These are phyloP conservation scores for Areca catechu DNA, from an alignment of 176 grass and related monocot species.

Conservation along the genomic window DNA sequence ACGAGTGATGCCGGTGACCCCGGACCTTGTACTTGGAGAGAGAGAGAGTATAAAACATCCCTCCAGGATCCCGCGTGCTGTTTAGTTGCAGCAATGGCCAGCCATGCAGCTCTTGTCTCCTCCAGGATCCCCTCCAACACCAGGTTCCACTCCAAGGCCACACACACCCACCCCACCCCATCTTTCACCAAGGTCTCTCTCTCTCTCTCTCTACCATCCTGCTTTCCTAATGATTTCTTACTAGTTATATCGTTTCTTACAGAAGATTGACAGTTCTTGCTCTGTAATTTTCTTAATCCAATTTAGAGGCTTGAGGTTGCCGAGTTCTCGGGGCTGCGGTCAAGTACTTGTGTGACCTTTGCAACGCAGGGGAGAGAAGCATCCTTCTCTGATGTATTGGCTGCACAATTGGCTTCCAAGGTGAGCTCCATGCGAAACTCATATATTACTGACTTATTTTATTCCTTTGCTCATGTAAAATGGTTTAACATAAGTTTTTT, in stretches of 20 bases:
- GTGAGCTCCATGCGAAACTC: conserved; percentile 15
- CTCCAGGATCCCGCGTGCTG: neutral
- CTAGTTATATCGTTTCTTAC: no score
- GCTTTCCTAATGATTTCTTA: no score
- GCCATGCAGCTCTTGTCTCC: conserved; percentile 81
- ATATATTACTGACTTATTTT: neutral
- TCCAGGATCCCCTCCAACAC: conserved; percentile 61
- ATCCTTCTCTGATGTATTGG: conserved; percentile 54
- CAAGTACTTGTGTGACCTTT: conserved; percentile 33
- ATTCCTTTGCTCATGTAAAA: neutral
- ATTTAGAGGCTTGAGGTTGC: conserved; percentile 58
- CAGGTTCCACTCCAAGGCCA: conserved; percentile 42
- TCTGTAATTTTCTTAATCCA: no score
- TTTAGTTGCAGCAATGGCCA: conserved; percentile 56
- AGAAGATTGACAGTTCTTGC: no score
- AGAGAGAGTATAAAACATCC: neutral
- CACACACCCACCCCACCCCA: conserved; percentile 3
- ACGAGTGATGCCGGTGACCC: neutral
- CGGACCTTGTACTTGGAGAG: neutral
- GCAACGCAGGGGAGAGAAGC: conserved; percentile 35
- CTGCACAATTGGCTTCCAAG: conserved; percentile 49
- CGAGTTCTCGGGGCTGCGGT: conserved; percentile 78
- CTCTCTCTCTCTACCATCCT: neutral
- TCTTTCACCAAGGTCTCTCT: conserved; percentile 19
- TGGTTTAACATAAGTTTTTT: no score